Percentiles rank a stretch among this genome's conserved stretches.
phyloP scores from a whole-genome alignment of 1,284 basidiomycete species.

The Albatrellus sp. region DNA sequence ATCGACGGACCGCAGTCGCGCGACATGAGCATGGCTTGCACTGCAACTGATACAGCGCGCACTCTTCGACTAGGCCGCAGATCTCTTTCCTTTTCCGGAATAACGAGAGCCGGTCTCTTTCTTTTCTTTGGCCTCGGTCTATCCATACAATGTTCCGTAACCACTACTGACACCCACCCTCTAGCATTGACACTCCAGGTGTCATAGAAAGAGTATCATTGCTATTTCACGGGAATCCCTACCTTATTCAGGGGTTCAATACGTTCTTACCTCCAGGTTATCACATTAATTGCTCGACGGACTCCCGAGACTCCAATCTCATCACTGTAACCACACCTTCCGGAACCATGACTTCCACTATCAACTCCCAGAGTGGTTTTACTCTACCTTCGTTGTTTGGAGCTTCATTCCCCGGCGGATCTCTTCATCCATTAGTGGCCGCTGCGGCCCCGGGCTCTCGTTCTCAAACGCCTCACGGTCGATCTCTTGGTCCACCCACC shows the following conservation, averaged over 20 bases:
- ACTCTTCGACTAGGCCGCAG: no score
- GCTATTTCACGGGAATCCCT: slow-evolving; percentile 89
- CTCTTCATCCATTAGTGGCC: not conserved
- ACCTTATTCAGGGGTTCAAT: slow-evolving; percentile 97
- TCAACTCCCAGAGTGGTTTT: slow-evolving; percentile 33
- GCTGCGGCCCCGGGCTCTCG: slow-evolving; percentile 7
- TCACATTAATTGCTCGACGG: slow-evolving; percentile 82
- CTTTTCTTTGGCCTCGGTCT: not conserved
- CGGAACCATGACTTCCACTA: slow-evolving; percentile 53
- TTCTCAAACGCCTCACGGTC: slow-evolving; percentile 8
- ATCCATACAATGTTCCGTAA: slow-evolving; percentile 3
- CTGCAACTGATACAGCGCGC: not conserved
- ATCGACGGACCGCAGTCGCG: not conserved
- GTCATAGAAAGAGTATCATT: slow-evolving; percentile 95
- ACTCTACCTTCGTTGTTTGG: slow-evolving; percentile 19
- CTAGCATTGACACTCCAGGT: slow-evolving; percentile 94
- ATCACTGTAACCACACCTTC: slow-evolving; percentile 94
- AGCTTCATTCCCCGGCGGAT: slow-evolving; percentile 10
- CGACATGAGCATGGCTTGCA: not conserved
- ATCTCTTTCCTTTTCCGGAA: slow-evolving; percentile 1
- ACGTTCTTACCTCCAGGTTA: slow-evolving; percentile 96
- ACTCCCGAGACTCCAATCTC: slow-evolving; percentile 64
- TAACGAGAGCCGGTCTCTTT: not conserved
- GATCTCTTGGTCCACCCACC: not conserved
- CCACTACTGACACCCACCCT: slow-evolving; percentile 8